A percentile compares a stretch with the other conserved stretches of the same genome.
phyloP scores from a whole-genome alignment of 202 grass and related monocot species.

The Cymbopogon flexuosus region DNA sequence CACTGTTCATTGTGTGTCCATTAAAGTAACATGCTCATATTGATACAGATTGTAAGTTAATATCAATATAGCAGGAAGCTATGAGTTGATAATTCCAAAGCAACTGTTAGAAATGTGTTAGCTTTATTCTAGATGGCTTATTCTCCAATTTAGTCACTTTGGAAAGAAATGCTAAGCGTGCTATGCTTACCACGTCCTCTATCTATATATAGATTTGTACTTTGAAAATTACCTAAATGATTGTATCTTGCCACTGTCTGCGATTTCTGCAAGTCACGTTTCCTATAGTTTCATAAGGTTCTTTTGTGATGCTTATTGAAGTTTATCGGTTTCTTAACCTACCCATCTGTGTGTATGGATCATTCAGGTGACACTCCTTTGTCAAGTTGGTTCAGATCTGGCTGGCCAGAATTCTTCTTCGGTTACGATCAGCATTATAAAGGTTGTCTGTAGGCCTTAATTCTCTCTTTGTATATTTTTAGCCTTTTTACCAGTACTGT shows the following conservation, averaged over 20 bases:
- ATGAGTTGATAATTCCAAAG: not conserved
- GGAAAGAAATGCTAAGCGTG: not conserved
- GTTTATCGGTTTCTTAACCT: slow-evolving; percentile 27
- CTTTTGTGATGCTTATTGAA: slow-evolving; percentile 9
- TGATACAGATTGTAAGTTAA: not conserved
- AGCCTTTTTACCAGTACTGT: slow-evolving; percentile 15
- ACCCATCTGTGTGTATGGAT: slow-evolving; percentile 22
- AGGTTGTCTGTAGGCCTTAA: slow-evolving; percentile 47
- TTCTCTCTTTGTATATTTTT: slow-evolving; percentile 19
- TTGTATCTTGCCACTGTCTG: not conserved
- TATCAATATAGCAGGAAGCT: not conserved
- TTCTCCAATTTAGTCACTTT: not conserved
- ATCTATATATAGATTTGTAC: not conserved
- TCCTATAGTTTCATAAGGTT: slow-evolving; percentile 12
- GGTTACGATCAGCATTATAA: slow-evolving; percentile 87
- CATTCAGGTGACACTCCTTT: slow-evolving; percentile 86
- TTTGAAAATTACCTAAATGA: slow-evolving; percentile 20
- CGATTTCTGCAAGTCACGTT: not conserved
- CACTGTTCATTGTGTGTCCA: not conserved
- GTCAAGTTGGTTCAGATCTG: slow-evolving; percentile 76
- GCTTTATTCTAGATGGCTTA: not conserved
- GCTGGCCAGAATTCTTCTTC: slow-evolving; percentile 53
- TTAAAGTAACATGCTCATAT: not conserved
- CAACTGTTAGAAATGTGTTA: not conserved
- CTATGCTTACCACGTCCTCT: not conserved